Conservation (phyloP, 1,284 basidiomycete species). For the Puccinia polysora region DNA sequence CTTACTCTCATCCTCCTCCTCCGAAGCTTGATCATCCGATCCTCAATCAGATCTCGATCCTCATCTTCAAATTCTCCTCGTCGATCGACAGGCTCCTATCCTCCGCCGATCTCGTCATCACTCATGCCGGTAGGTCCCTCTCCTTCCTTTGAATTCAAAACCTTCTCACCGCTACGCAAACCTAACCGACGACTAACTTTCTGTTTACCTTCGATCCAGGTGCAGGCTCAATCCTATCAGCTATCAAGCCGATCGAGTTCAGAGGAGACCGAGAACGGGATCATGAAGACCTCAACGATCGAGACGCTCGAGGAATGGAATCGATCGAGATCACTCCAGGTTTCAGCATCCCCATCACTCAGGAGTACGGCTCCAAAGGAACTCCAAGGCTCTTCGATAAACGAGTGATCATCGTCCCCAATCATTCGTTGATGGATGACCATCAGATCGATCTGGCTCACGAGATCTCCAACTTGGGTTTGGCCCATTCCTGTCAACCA, state of each 20-base stretch:
- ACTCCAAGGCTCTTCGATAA: no score
- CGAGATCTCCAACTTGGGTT: conserved; percentile 15
- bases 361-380: no score
- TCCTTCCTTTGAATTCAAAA: not conserved
- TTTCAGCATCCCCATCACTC: no score
- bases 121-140: conserved; percentile 8
- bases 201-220: no score
- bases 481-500: conserved; percentile 18
- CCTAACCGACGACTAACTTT: no score
- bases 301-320: no score
- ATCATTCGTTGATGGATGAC: conserved; percentile 22
- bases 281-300: no score
- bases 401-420: conserved; percentile 20
- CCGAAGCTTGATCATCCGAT: not conserved
- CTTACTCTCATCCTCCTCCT: not conserved
- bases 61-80: conserved; percentile 11
- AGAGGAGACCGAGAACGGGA: no score
- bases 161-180: no score
- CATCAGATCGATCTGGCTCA: conserved; percentile 27
- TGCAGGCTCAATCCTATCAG: no score
- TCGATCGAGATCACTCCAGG: no score
- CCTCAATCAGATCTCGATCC: not conserved
- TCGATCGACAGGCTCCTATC: not conserved
- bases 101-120: not conserved
- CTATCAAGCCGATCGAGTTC: no score